Evolutionary conservation across 768 basidiomycete genomes (phyloP).

Genomic region (Mycena polygramma): DNA sequence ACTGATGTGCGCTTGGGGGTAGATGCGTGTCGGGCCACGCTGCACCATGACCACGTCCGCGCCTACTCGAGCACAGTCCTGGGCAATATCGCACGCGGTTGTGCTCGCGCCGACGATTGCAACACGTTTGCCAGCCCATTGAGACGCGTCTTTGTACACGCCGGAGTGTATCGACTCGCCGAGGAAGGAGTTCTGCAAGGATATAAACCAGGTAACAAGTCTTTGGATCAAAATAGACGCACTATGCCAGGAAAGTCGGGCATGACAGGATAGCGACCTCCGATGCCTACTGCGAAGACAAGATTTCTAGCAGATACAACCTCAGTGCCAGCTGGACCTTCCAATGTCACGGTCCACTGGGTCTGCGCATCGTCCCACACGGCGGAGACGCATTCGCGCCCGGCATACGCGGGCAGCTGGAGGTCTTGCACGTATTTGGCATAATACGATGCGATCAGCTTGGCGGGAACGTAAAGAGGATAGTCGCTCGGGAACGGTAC

Average conservation of each 20-base stretch:
- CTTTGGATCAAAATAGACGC: background rate
- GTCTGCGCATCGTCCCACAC: constrained; percentile 38
- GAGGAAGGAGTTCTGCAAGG: constrained; percentile 56
- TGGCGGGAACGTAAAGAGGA: constrained; percentile 34
- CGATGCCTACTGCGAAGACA: constrained; percentile 41
- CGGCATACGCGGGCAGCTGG: constrained; percentile 27
- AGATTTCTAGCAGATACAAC: constrained; percentile 45
- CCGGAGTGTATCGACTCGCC: constrained; percentile 64
- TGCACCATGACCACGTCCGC: constrained; percentile 50
- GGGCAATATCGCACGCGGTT: constrained; percentile 35
- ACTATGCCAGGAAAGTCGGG: constrained; percentile 35
- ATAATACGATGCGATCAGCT: constrained; percentile 34
- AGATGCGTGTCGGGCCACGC: constrained; percentile 54
- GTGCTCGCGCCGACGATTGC: constrained; percentile 66
- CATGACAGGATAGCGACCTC: constrained; percentile 28
- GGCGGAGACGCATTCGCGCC: constrained; percentile 36
- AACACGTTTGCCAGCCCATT: constrained; percentile 66
- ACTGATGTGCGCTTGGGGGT: constrained; percentile 26
- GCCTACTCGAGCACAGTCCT: constrained; percentile 28
- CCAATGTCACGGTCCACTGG: constrained; percentile 47
- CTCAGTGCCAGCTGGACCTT: constrained; percentile 38
- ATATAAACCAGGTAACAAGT: background rate
- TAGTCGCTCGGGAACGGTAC: constrained; percentile 33
- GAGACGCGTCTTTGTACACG: constrained; percentile 54
- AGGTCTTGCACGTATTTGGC: constrained; percentile 29